Evolutionary conservation across 2,329 filamentous ascomycete genomes (phyloP), one percentile per base, ranked within the genome.

Genomic region (Colletotrichum ledebouriae): DNA sequence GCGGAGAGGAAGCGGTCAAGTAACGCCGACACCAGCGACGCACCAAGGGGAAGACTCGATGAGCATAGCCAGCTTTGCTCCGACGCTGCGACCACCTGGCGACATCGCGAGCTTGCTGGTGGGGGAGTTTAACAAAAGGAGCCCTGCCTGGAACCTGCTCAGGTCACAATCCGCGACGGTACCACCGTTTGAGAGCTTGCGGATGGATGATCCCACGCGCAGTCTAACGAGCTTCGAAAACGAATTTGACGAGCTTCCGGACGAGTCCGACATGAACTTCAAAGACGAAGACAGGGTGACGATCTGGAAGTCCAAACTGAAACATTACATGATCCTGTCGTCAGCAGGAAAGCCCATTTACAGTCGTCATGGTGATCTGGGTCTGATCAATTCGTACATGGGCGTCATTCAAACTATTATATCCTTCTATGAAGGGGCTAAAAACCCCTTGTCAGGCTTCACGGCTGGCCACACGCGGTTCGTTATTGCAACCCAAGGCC

Each of bases 341-440:
- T 95, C 94, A 13, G 95, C 97, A 10, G 96, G 96, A 20, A 99
- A 99, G 78, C 97, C 96, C 11, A 97, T 99, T 56, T 99, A 95
- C 85, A 98, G 94, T 75, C 89, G 97, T 56, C 95, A 99, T 77
- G 96, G 97, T 46, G 94, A 98, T 73, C 87, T 97, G 72, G 90
- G 91, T 62, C 83, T 98, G 49, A 94, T 98, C 76, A 97, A 97
- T 74, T 92, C 92, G 58, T 98, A 96, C 74, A 95, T 98, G 77
- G 96, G 96, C 46, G 91, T 99, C 17, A 91, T 98, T 2, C 96
- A 98, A 78, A 99, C 96, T 49, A 95, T 99, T 73, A 97, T 99
- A 70, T 98, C 96, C 1, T 98, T 98, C 77, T 98, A 97, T 76
- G 92, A 97, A 77, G 90, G 90, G 52, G 87, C 91, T 9, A 87